Evolutionary conservation across 1,139 yeast genomes (phyloP), one percentile per base, ranked within the genome.

Genomic region (Hemisphaericaspora subhashii): DNA sequence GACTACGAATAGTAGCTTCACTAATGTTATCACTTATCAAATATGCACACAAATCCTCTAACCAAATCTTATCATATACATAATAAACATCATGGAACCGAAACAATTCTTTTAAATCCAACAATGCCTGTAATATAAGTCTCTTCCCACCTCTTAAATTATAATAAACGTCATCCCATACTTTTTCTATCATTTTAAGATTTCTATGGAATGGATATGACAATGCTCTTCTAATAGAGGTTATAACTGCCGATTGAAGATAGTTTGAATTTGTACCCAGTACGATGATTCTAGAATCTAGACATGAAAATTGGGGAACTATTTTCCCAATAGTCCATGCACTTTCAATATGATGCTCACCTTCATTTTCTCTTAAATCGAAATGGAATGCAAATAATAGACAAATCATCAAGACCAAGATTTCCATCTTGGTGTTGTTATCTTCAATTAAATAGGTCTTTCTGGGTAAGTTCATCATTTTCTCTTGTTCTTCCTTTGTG

Each of bases 291-390:
- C 73, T 77, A 9, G 77, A 66, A 56, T 89, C 98, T 31, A 92
- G 65, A 47, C 74, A 80, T 6, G 90, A 59, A 28, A 90, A 63
- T 51, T 87, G 92, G 0, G 98, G 96, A 0, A 82, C 67, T 25
- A 92, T 57, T 52, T 84, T 88, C 1, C 98, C 98, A 11, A 92
- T 74, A 0, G 94, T 83, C 98, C 98, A 92, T 0, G 95, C 89
- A 45, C 95, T 85, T 60, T 92, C 98, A 7, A 85, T 81, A 15
- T 81, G 87, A 38, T 81, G 79, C 16, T 86, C 95, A 8, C 95
- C 96, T 53, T 73, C 77, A 21, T 81, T 84, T 38, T 85, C 86
- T 28, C 96, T 66, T 36, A 74, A 58, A 46, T 92, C 98, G 55
- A 83, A 89, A 42, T 78, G 75, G 51, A 80, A 84, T 0, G 86